Conservation (phyloP, 2,329 filamentous ascomycete species). For the Colletotrichum musicola region DNA sequence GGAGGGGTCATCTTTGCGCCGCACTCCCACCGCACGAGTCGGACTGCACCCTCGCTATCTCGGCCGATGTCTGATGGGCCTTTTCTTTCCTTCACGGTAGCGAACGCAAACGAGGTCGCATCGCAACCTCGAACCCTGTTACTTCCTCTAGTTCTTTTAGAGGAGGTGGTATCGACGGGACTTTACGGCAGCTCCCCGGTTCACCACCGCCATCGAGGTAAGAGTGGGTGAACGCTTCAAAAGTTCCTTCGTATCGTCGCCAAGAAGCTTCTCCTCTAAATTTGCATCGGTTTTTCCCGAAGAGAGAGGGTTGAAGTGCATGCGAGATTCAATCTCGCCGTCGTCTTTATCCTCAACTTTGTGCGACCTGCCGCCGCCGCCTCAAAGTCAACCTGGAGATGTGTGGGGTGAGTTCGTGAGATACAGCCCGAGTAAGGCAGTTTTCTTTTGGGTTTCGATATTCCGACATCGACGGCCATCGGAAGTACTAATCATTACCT, state of each 20-base stretch:
- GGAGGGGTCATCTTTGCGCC: constrained; percentile 2
- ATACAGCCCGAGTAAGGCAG: neutral
- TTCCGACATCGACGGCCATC: neutral
- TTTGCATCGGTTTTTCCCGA: neutral
- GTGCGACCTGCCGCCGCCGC: neutral
- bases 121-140: neutral
- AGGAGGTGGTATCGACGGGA: neutral
- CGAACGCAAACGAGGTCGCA: neutral
- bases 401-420: neutral
- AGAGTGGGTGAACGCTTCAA: too few relatives aligned
- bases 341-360: neutral
- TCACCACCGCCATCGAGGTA: too few relatives aligned
- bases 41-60: neutral
- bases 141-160: neutral
- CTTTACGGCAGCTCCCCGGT: neutral
- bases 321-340: constrained; percentile 1
- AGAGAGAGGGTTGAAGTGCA: neutral
- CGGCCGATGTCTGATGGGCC: constrained; percentile 7
- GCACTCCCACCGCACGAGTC: constrained; percentile 6
- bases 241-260: too few relatives aligned
- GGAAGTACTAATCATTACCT: too few relatives aligned
- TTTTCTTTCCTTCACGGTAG: neutral
- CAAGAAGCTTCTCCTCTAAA: too few relatives aligned
- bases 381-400: constrained; percentile 10
- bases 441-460: neutral